Base-by-base conservation (phyloP, 1,139 yeast genomes). In the Meyerozyma athensensis region DNA sequence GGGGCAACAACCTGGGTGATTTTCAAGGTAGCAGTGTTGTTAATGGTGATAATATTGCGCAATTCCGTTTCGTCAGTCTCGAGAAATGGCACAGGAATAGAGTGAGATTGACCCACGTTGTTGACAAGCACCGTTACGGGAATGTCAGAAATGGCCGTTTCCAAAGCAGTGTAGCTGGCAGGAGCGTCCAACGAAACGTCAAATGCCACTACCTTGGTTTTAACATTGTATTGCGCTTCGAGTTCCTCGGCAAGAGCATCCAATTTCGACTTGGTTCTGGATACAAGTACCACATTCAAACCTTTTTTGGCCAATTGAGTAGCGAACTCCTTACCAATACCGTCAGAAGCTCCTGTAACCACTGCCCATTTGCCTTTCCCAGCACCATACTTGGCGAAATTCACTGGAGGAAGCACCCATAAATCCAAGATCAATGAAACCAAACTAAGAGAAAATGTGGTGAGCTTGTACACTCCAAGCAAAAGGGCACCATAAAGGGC, bases 331-430 rank as follows among this genome's bases (percentile, higher is more conserved):
- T 89, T 87, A 42, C 99, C 99, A 54, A 92, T 84, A 30, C 99
- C 98, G 59, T 92, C 98, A 36, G 97, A 86, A 5, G 97, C 95
- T 42, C 99, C 99, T 5, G 98, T 92, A 19, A 92, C 75, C 23
- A 92, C 84, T 6, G 97, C 97, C 95, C 96, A 87, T 39, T 73
- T 65, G 21, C 77, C 80, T 36, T 64, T 65, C 42, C 51, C 71
- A 32, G 69, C 65, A n/a, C 97, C 96, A 55, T 87, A 89, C 57
- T 77, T 81, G 36, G 56, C 53, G 54, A 74, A 80, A 55, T 76
- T 68, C 34, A 79, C 79, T 5, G 81, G 65, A 9, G 95, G 90
- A 23, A 83, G 67, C 30, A 86, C 49, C 52, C 74, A 81, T 40
- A 80, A 61, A 50, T 86, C 92, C 22, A 68, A 48, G 32, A 79